phyloP scores from a whole-genome alignment of 345 rosid species.

The Sapria himalayana region DNA sequence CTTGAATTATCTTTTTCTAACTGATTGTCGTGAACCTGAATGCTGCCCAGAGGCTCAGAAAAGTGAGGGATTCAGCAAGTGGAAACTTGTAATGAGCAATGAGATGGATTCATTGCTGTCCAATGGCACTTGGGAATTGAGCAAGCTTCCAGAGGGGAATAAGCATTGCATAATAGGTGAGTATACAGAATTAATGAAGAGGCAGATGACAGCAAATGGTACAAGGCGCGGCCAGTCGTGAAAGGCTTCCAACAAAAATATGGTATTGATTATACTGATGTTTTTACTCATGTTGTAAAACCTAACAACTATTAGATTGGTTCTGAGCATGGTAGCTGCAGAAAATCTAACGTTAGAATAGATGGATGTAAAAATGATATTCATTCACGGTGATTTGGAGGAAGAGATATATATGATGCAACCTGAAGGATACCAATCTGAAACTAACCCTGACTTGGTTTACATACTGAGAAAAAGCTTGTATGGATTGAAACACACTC shows the following conservation, averaged over 20 bases:
- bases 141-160: neutral
- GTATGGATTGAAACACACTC: neutral
- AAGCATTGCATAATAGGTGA: neutral
- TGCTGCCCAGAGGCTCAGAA: too few species aligned
- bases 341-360: neutral
- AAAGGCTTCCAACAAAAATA: neutral
- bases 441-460: neutral
- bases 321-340: neutral
- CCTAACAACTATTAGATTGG: too few species aligned
- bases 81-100: neutral
- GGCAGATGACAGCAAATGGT: neutral
- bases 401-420: neutral
- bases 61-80: too few species aligned
- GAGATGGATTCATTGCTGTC: neutral
- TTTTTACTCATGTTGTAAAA: too few species aligned
- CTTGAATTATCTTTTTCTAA: too few species aligned
- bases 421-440: neutral
- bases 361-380: neutral
- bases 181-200: neutral
- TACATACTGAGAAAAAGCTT: neutral
- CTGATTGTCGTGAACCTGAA: too few species aligned
- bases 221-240: neutral
- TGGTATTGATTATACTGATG: neutral
- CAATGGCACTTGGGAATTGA: neutral
- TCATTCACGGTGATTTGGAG: neutral